Base-by-base conservation (phyloP, 345 rosid species). In the Salix purpurea region DNA sequence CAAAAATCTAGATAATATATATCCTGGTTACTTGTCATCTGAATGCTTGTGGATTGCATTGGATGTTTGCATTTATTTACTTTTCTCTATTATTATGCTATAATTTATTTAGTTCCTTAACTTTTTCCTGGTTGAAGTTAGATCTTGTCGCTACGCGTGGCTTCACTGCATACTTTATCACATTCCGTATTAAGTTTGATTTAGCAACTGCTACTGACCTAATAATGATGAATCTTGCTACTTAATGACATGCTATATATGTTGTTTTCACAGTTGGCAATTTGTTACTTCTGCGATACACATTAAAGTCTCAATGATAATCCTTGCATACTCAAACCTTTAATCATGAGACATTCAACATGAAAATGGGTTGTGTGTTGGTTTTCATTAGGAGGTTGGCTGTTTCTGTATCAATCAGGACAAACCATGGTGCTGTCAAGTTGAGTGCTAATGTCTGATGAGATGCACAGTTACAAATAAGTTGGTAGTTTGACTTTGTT, bases 391-490 rank as follows among this genome's bases (percentile, higher is more conserved):
- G 56, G 36, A 69, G 28, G 39, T 28, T 69, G 67, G 74, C 69
- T 69, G 67, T 40, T 60, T 60, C 16, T 65, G 40, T 58, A 21
- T 40, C 65, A 68, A 76, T 69, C 69, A 69, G 60, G 73, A 42
- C 42, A 64, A 44, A 74, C 46, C n/a, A 19, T 69, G 58, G 73
- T 61, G 79, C 79, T 56, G 30, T 61, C 19, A 26, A 58, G 74
- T 21, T 68, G 69, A 69, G 5, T 26, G 69, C 73, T 42, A 50
- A 40, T 16, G 11, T 61, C 69, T 4, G 67, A 28, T 1, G 30
- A 26, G 69, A 42, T 42, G 58, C n/a, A 32, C 73, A 67, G 42
- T 40, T 19, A 58, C 42, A 40, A 58, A 28, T 32, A 69, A 52
- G 79, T 65, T 37, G 54, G 72, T 67, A 23, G 72, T 54, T 68